Percentiles rank a stretch among this genome's conserved stretches.
These are phyloP conservation scores for Stagonosporopsis chrysanthemi DNA, from an alignment of 2,329 filamentous ascomycete species.

Conservation along the genomic window DNA sequence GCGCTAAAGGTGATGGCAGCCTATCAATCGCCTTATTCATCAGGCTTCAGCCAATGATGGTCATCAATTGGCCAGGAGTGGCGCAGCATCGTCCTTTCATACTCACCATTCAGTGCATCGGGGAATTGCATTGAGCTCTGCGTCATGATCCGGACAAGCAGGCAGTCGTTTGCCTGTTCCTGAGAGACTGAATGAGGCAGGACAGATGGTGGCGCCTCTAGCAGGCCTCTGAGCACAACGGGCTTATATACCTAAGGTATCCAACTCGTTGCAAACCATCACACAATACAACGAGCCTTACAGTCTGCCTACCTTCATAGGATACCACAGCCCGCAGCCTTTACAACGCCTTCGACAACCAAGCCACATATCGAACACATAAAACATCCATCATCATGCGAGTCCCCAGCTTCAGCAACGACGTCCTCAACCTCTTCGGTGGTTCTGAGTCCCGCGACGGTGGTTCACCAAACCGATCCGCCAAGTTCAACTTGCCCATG, in stretches of 20 bases:
- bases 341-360: slow-evolving; percentile 22
- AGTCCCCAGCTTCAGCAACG: slow-evolving; percentile 19
- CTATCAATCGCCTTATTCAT: slow-evolving; percentile 38
- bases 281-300: slow-evolving; percentile 11
- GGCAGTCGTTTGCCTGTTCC: slow-evolving; percentile 41
- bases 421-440: slow-evolving; percentile 24
- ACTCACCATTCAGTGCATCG: slow-evolving; percentile 25
- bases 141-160: slow-evolving; percentile 40
- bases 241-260: slow-evolving; percentile 26
- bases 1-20: slow-evolving; percentile 39
- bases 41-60: slow-evolving; percentile 33
- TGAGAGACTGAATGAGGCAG: slow-evolving; percentile 25
- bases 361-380: slow-evolving; percentile 25
- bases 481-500: slow-evolving; percentile 25
- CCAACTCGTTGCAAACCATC: background rate
- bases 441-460: slow-evolving; percentile 40
- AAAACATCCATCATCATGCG: slow-evolving; percentile 9
- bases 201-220: slow-evolving; percentile 34
- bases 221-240: slow-evolving; percentile 35
- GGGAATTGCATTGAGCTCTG: slow-evolving; percentile 28
- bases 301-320: slow-evolving; percentile 18
- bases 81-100: slow-evolving; percentile 35
- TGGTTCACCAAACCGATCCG: slow-evolving; percentile 39
- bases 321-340: slow-evolving; percentile 12
- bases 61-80: slow-evolving; percentile 24